Percentiles rank a stretch among this genome's conserved stretches.
These are phyloP conservation scores for Arachis stenosperma DNA, from an alignment of 306 rosid genomes.

Conservation along the genomic window DNA sequence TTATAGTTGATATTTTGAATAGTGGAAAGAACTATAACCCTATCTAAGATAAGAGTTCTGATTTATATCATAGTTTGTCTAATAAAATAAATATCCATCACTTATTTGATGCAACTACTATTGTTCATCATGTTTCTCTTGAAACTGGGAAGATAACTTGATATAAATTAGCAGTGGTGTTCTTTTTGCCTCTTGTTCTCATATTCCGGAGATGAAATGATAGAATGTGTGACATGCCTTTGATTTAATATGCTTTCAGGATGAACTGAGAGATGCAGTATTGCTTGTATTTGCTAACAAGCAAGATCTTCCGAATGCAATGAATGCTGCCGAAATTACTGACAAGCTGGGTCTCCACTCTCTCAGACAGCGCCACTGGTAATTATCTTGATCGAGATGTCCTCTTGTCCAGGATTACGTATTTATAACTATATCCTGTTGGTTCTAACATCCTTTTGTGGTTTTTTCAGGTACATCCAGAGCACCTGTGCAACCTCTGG, in stretches of 20 bases:
- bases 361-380: constrained; percentile 93
- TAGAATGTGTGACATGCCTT: constrained; percentile 12
- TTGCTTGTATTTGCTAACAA: constrained; percentile 89
- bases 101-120: neutral
- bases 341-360: constrained; percentile 93
- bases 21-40: neutral
- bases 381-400: constrained; percentile 10
- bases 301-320: constrained; percentile 90
- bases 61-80: neutral
- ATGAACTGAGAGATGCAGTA: constrained; percentile 86
- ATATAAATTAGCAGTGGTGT: neutral
- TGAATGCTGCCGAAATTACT: constrained; percentile 93
- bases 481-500: constrained; percentile 93
- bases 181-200: neutral
- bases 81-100: neutral
- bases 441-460: constrained; percentile 28
- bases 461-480: constrained; percentile 78
- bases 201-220: neutral
- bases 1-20: neutral
- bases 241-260: constrained; percentile 46
- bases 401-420: neutral
- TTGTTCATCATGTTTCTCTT: neutral
- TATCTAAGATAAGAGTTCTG: neutral
- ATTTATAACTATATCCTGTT: neutral
- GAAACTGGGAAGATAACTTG: constrained; percentile 14